Conservation (phyloP, 768 basidiomycete species). For the Mycena olivaceomarginata region DNA sequence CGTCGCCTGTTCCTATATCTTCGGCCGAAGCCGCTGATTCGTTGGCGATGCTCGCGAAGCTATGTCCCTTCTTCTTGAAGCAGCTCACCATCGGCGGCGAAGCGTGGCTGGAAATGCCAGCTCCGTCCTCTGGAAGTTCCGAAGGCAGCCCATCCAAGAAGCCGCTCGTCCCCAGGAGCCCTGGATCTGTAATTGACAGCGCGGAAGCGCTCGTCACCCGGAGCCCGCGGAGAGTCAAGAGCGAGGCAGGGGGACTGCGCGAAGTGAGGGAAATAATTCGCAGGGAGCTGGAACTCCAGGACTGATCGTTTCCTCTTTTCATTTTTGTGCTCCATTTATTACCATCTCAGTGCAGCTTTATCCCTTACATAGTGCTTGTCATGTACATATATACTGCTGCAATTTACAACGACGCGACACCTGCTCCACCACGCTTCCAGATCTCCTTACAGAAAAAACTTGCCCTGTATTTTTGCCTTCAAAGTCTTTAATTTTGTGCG, state of each 20-base stretch:
- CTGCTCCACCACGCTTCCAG: background rate
- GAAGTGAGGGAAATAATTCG: slow-evolving; percentile 90
- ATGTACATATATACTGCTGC: slow-evolving; percentile 21
- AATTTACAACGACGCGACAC: background rate
- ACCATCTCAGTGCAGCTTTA: slow-evolving; percentile 41
- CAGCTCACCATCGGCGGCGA: slow-evolving; percentile 75
- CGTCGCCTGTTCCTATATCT: slow-evolving; percentile 88
- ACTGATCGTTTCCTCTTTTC: slow-evolving; percentile 59
- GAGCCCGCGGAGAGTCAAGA: slow-evolving; percentile 84
- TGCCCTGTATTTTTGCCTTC: no score
- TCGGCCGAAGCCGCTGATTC: slow-evolving; percentile 87
- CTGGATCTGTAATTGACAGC: slow-evolving; percentile 75
- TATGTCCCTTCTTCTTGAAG: slow-evolving; percentile 90
- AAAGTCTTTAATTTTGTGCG: no score
- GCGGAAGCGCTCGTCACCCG: slow-evolving; percentile 77
- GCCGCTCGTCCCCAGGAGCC: slow-evolving; percentile 63
- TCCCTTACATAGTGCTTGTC: slow-evolving; percentile 41
- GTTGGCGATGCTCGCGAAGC: slow-evolving; percentile 74
- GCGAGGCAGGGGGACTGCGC: slow-evolving; percentile 83
- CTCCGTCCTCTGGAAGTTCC: slow-evolving; percentile 50
- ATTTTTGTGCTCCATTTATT: slow-evolving; percentile 47
- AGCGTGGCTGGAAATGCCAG: slow-evolving; percentile 80
- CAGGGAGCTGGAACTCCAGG: slow-evolving; percentile 83
- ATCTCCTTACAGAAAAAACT: no score
- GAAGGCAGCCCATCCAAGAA: slow-evolving; percentile 65